A percentile compares a stretch with the other conserved stretches of the same genome.
These are phyloP conservation scores for Diplodia scrobiculata DNA, from an alignment of 2,329 filamentous ascomycete genomes.

Conservation along the genomic window DNA sequence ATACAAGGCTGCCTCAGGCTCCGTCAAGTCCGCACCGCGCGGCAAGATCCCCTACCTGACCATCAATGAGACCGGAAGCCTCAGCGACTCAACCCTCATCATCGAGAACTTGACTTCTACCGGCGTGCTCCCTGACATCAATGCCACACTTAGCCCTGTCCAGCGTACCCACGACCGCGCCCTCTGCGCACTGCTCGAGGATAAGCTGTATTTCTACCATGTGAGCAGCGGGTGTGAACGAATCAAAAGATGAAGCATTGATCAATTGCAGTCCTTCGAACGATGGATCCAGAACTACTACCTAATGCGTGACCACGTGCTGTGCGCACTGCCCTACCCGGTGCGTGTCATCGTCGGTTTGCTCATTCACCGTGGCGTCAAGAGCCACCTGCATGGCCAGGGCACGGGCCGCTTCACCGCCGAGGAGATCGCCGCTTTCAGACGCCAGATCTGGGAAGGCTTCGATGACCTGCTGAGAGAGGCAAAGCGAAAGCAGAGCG, in stretches of 20 bases:
- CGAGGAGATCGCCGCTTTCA: conserved; percentile 54
- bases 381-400: conserved; percentile 57
- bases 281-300: conserved; percentile 63
- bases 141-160: conserved; percentile 45
- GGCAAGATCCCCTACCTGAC: conserved; percentile 65
- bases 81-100: conserved; percentile 62
- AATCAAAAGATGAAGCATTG: conserved; percentile 4
- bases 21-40: conserved; percentile 51
- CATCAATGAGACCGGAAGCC: conserved; percentile 30
- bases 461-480: conserved; percentile 51
- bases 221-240: conserved; percentile 36
- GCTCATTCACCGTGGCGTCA: conserved; percentile 51
- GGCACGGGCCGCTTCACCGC: conserved; percentile 56
- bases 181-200: conserved; percentile 60
- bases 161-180: conserved; percentile 55
- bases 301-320: conserved; percentile 57
- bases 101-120: conserved; percentile 49
- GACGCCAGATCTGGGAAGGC: conserved; percentile 58
- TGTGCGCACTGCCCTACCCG: conserved; percentile 56
- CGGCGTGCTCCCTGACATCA: conserved; percentile 54
- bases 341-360: conserved; percentile 56
- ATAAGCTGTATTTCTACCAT: conserved; percentile 62
- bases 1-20: conserved; percentile 54
- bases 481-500: conserved; percentile 38
- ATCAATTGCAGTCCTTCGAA: conserved; percentile 49